Evolutionary conservation across 805 yeast genomes (phyloP), one percentile per base, ranked within the genome.

Genomic region (Cyberlindnera xylosilytica): DNA sequence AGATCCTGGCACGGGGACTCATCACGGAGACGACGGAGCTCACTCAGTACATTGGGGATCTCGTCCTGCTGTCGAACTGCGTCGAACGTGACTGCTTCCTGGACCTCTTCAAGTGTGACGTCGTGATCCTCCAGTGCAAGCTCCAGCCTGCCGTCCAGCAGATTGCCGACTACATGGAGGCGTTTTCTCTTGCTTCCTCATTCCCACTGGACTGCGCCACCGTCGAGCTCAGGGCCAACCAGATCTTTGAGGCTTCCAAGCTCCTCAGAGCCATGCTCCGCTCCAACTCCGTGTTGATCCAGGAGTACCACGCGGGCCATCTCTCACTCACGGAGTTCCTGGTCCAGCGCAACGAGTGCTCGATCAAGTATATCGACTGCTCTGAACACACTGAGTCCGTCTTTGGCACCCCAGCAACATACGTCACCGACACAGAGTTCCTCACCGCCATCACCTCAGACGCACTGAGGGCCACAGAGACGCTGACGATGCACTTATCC

Each of bases 51-150:
- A 35, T 39, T 8, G 26, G 32, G 2, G 43, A 43, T 9, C 15
- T 43, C 2, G 35, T 36, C 13, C 17, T 36, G 18, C 17, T 43
- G 2, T 39, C 47, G 16, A 27, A 35, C 35, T 36, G 35, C 24
- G 47, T 39, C 9, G 41, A 39, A 6, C 30, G 41, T 10, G 41
- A 44, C 20, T 32, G 39, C 20, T 32, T 34, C 34, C 27, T 44
- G 11, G 47, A 44, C 26, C 23, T 44, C 22, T 44, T 39, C 44
- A 44, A 20, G 18, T 33, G 31, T n/a, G 44, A 39, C 19, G 37
- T 36, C 18, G 34, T 36, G 2, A 29, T 39, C 11, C 29, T 44
- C 18, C 41, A 44, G 15, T 44, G 44, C 36, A 27, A 29, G 18
- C 30, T 39, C 11, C 39, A 18, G 3, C 40, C 38, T 16, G 9